Evolutionary conservation across 2,329 filamentous ascomycete genomes (phyloP).

Genomic region (Colletotrichum tropicale): DNA sequence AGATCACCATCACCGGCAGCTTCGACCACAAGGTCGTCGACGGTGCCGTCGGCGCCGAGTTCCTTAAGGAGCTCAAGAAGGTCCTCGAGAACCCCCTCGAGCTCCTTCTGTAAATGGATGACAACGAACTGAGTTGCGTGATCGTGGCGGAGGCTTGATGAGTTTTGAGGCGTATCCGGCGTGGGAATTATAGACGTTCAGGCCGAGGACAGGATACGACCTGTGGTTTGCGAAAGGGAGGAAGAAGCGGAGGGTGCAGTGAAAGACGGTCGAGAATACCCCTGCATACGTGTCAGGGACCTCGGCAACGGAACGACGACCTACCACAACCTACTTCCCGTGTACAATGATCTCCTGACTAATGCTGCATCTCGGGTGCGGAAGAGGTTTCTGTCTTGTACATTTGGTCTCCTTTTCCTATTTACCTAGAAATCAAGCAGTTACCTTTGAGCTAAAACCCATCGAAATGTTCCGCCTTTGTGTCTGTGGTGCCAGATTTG

Average conservation of each 20-base stretch:
- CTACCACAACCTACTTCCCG: slow-evolving; percentile 34
- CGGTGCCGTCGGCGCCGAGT: slow-evolving; percentile 94
- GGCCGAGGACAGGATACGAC: slow-evolving; percentile 13
- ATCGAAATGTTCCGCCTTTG: not conserved
- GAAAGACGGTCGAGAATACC: slow-evolving; percentile 10
- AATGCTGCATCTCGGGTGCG: slow-evolving; percentile 39
- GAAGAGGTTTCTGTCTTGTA: slow-evolving; percentile 31
- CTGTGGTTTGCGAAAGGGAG: slow-evolving; percentile 6
- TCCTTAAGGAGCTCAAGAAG: slow-evolving; percentile 97
- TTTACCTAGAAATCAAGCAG: slow-evolving; percentile 25
- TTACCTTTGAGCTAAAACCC: slow-evolving; percentile 15
- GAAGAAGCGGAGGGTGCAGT: slow-evolving; percentile 13
- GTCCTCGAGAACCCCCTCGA: slow-evolving; percentile 96
- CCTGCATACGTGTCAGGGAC: not conserved
- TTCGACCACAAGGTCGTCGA: slow-evolving; percentile 99
- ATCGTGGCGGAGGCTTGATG: slow-evolving; percentile 7
- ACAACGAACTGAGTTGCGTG: not conserved
- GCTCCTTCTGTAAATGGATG: slow-evolving; percentile 75
- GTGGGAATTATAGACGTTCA: slow-evolving; percentile 12
- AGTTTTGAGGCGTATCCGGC: slow-evolving; percentile 15
- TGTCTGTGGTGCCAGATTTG: not conserved
- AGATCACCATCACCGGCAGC: slow-evolving; percentile 92
- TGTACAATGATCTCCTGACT: slow-evolving; percentile 48
- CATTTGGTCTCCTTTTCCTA: slow-evolving; percentile 29
- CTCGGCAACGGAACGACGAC: slow-evolving; percentile 19